These are phyloP conservation scores for Eucalyptus guilfoylei DNA, from an alignment of 345 rosid species.

Conservation along the genomic window DNA sequence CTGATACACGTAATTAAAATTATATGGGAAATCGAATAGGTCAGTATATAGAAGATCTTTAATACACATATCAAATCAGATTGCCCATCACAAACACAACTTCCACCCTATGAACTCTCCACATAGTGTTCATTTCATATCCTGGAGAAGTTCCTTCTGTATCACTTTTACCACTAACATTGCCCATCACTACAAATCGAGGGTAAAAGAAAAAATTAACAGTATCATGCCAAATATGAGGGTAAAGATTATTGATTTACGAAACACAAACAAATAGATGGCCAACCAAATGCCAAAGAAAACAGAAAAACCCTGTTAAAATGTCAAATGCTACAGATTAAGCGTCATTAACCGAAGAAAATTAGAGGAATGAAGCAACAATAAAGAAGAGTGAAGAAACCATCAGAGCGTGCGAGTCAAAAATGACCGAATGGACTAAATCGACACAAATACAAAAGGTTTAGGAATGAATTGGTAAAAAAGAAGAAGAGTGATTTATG, in stretches of 20 bases:
- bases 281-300: not conserved
- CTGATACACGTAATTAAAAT: too few species aligned
- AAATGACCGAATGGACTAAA: too few species aligned
- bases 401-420: fast-evolving
- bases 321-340: not conserved
- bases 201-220: not conserved
- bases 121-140: not conserved
- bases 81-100: not conserved
- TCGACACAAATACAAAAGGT: too few species aligned
- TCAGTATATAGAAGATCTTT: too few species aligned
- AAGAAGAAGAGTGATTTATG: too few species aligned
- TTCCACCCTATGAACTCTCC: not conserved
- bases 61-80: too few species aligned
- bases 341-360: not conserved
- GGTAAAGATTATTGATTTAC: not conserved
- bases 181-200: slow-evolving; percentile 39
- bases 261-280: not conserved
- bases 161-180: slow-evolving; percentile 39
- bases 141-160: slow-evolving; percentile 23
- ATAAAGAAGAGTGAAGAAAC: not conserved
- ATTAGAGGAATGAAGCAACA: not conserved
- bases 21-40: too few species aligned
- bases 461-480: too few species aligned
- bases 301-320: slow-evolving; percentile 1
- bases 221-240: not conserved